A percentile compares a stretch with the other conserved stretches of the same genome.
These are phyloP conservation scores for Nicotiana rustica DNA, from an alignment of 305 asterid species.

Conservation along the genomic window DNA sequence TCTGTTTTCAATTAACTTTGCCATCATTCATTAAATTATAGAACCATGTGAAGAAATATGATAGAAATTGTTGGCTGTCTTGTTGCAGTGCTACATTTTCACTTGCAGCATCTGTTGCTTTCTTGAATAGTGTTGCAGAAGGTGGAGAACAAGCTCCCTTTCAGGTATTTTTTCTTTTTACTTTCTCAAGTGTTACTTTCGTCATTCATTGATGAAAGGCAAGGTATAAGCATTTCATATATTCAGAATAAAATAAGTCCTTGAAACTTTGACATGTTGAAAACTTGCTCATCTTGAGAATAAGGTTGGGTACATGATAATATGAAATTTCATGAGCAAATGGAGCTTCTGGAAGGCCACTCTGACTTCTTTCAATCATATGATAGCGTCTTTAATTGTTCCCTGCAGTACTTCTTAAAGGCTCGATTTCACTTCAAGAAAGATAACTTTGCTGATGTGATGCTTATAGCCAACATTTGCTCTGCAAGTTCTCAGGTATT, in stretches of 20 bases:
- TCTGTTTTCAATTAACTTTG: not conserved
- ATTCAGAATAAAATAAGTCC: not conserved
- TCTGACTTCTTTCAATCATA: not conserved
- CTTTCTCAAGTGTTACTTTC: not conserved
- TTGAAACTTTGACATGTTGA: not conserved
- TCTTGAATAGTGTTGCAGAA: slow-evolving; percentile 37
- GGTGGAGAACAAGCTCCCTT: slow-evolving; percentile 39
- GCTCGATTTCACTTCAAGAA: slow-evolving; percentile 38
- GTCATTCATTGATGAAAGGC: not conserved
- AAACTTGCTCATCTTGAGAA: slow-evolving; percentile 11
- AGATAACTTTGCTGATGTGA: slow-evolving; percentile 37
- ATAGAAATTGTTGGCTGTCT: not conserved
- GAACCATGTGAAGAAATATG: not conserved
- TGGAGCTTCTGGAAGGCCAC: not conserved
- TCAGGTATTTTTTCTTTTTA: slow-evolving; percentile 10
- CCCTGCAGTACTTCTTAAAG: slow-evolving; percentile 39
- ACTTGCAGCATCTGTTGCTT: slow-evolving; percentile 37
- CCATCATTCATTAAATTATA: not conserved
- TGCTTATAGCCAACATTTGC: slow-evolving; percentile 35
- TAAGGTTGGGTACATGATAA: not conserved
- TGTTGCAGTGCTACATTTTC: slow-evolving; percentile 30
- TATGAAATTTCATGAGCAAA: not conserved
- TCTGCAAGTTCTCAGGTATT: slow-evolving; percentile 35
- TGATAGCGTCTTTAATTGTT: not conserved
- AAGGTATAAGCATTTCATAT: not conserved